phyloP scores from a whole-genome alignment of 139 green algal species.

The Pseudopediastrum boryanum region DNA sequence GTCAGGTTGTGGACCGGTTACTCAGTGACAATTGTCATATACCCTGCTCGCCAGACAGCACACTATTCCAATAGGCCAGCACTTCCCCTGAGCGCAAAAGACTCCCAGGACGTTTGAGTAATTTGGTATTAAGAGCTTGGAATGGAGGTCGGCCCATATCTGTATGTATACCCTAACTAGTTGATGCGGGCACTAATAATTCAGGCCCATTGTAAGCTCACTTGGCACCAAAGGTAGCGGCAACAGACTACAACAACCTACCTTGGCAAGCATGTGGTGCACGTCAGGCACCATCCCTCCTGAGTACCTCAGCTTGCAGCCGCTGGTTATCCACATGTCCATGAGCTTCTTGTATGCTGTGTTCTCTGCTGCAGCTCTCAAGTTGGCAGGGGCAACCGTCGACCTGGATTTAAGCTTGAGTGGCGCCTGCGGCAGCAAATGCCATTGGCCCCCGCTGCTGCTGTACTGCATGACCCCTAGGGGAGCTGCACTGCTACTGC shows the following conservation, averaged over 20 bases:
- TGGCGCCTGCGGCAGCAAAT: slow-evolving; percentile 16
- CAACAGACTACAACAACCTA: slow-evolving; percentile 12
- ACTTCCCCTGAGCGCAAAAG: too few relatives aligned
- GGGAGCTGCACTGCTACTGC: slow-evolving; percentile 2
- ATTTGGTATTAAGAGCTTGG: too few relatives aligned
- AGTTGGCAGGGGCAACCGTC: slow-evolving; percentile 81
- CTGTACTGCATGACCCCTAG: slow-evolving; percentile 25
- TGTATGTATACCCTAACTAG: too few relatives aligned
- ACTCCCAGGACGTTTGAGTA: too few relatives aligned
- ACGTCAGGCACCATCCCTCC: slow-evolving; percentile 86
- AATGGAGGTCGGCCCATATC: too few relatives aligned
- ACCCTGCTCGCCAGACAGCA: too few relatives aligned
- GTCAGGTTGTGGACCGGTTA: too few relatives aligned
- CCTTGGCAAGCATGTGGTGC: slow-evolving; percentile 87
- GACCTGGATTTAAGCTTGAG: slow-evolving; percentile 20
- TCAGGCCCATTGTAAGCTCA: too few relatives aligned
- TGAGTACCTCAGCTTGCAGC: slow-evolving; percentile 73
- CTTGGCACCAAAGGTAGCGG: too few relatives aligned
- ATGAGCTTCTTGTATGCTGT: slow-evolving; percentile 67
- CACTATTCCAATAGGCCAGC: too few relatives aligned
- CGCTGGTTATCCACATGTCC: slow-evolving; percentile 54
- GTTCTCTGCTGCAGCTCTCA: slow-evolving; percentile 65
- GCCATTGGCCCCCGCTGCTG: slow-evolving; percentile 6
- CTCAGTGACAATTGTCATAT: too few relatives aligned
- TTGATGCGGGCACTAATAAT: too few relatives aligned